A percentile compares a stretch with the other conserved stretches of the same genome.
Conservation (phyloP, 306 rosid genomes). For the Alnus rubra region DNA sequence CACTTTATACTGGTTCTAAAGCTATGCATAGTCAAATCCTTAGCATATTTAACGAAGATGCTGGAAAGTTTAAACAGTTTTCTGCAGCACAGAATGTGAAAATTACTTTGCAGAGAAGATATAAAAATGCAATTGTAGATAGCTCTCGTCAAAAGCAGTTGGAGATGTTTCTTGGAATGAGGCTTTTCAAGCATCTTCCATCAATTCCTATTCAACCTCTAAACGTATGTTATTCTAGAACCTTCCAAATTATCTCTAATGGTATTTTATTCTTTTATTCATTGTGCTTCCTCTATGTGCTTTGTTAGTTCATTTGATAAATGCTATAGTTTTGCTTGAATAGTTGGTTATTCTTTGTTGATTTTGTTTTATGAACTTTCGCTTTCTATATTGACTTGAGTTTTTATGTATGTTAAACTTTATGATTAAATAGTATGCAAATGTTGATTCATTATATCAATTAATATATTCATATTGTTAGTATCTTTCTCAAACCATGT, state of each 20-base stretch:
- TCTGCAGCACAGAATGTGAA: constrained; percentile 94
- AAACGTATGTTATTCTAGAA: constrained; percentile 63
- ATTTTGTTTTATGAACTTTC: constrained; percentile 13
- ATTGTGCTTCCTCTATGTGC: constrained; percentile 10
- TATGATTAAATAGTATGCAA: constrained; percentile 11
- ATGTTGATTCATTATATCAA: constrained; percentile 7
- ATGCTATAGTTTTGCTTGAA: constrained; percentile 27
- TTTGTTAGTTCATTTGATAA: background rate
- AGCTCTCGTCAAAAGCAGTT: constrained; percentile 98
- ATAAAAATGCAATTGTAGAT: constrained; percentile 89
- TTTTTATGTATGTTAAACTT: constrained; percentile 8
- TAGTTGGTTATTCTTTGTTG: constrained; percentile 18
- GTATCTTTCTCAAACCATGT: constrained; percentile 1
- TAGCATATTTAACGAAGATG: constrained; percentile 89
- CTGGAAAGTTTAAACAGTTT: constrained; percentile 93
- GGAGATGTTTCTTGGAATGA: constrained; percentile 94
- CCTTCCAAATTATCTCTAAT: constrained; percentile 37
- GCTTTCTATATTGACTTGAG: background rate
- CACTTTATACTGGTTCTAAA: constrained; percentile 96
- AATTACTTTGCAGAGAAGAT: constrained; percentile 95
- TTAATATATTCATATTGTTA: background rate
- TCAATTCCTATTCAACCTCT: constrained; percentile 84
- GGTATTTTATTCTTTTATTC: constrained; percentile 16
- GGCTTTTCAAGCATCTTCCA: constrained; percentile 99
- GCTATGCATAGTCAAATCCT: constrained; percentile 99